These are phyloP conservation scores for Luzula sylvatica DNA, from an alignment of 176 grass and related monocot genomes.

Conservation along the genomic window DNA sequence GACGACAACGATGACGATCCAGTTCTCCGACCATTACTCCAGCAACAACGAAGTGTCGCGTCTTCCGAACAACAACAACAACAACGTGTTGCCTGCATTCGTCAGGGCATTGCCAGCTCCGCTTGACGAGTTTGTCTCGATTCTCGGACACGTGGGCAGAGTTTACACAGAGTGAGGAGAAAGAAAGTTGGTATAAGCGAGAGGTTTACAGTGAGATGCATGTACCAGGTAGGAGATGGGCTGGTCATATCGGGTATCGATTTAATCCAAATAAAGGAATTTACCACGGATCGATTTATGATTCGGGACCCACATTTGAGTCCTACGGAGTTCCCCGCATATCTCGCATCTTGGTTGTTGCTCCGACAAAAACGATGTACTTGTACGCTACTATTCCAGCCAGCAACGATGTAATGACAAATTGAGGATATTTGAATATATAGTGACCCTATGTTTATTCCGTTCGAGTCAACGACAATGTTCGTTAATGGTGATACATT, in stretches of 20 bases:
- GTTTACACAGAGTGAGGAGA: conserved; percentile 47
- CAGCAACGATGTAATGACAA: too few species aligned
- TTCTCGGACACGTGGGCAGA: conserved; percentile 74
- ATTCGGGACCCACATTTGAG: conserved; percentile 67
- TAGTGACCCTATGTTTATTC: too few species aligned
- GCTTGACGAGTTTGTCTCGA: conserved; percentile 30
- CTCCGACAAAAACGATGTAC: too few species aligned
- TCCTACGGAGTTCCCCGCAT: conserved; percentile 73
- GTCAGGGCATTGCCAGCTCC: conserved; percentile 59
- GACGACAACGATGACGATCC: too few species aligned
- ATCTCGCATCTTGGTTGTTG: too few species aligned
- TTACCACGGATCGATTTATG: conserved; percentile 70
- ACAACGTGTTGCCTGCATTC: conserved; percentile 80
- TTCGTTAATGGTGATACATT: too few species aligned
- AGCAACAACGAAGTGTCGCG: too few species aligned
- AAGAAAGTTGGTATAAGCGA: conserved; percentile 71
- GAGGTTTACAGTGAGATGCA: conserved; percentile 63
- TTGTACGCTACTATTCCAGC: too few species aligned
- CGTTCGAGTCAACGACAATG: too few species aligned
- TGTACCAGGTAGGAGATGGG: conserved; percentile 74
- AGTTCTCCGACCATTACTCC: too few species aligned
- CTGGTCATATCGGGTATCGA: conserved; percentile 41
- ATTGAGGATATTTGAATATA: too few species aligned
- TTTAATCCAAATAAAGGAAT: conserved; percentile 54
- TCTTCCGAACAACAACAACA: conserved; percentile 90